These are phyloP conservation scores for Fraxinus sp. DNA, from an alignment of 305 asterid genomes.

Conservation along the genomic window DNA sequence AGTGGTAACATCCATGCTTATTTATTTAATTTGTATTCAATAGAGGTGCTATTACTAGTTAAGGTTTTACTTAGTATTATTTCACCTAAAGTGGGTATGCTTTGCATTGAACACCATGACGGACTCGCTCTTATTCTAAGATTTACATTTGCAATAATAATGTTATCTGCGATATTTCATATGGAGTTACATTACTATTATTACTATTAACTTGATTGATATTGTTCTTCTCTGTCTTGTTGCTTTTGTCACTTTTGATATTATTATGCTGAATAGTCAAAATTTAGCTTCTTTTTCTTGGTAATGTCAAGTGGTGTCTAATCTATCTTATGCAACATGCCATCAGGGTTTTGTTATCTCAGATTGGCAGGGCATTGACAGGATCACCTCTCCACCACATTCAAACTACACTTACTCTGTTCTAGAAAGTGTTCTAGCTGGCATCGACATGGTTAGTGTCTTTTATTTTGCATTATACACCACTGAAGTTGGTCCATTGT, in stretches of 20 bases:
- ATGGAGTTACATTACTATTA: background rate
- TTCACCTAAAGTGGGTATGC: background rate
- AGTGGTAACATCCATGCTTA: background rate
- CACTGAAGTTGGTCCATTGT: background rate
- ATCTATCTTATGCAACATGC: background rate
- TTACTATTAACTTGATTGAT: slow-evolving; percentile 6
- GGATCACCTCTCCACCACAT: slow-evolving; percentile 55
- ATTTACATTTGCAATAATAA: background rate
- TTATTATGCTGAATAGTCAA: slow-evolving; percentile 17
- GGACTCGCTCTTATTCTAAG: background rate
- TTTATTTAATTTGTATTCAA: slow-evolving; percentile 1
- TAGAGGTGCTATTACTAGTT: background rate
- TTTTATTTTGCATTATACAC: slow-evolving; percentile 18
- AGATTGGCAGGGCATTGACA: slow-evolving; percentile 66
- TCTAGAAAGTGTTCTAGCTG: slow-evolving; percentile 60
- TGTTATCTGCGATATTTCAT: background rate
- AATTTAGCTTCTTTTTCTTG: background rate
- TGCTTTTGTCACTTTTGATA: background rate
- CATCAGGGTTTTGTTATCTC: slow-evolving; percentile 73
- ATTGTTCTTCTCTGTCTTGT: background rate
- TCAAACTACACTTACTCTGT: slow-evolving; percentile 63
- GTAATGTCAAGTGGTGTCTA: background rate
- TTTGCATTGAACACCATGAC: background rate
- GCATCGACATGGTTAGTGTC: slow-evolving; percentile 68
- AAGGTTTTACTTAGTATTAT: background rate